Conservation (phyloP, 2,329 filamentous ascomycete species). For the Celoporthe dispersa region DNA sequence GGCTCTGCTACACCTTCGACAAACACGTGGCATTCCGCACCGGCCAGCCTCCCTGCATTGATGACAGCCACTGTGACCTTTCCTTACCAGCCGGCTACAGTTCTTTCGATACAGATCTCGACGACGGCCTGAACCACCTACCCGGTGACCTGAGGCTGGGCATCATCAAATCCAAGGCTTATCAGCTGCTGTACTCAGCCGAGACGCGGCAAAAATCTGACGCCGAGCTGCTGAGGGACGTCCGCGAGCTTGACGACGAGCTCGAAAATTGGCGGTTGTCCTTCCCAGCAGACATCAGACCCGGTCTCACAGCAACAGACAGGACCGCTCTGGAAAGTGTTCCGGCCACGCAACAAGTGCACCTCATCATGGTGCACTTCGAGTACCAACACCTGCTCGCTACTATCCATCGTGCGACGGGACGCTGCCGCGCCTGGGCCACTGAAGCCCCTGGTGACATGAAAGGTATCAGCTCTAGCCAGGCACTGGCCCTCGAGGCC, state of each 20-base stretch:
- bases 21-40: slow-evolving; percentile 59
- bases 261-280: slow-evolving; percentile 59
- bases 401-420: slow-evolving; percentile 60
- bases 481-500: slow-evolving; percentile 57
- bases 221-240: slow-evolving; percentile 57
- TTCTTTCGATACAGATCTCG: slow-evolving; percentile 26
- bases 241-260: slow-evolving; percentile 61
- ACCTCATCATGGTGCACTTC: slow-evolving; percentile 37
- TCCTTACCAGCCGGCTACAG: slow-evolving; percentile 49
- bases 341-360: slow-evolving; percentile 5
- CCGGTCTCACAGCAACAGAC: slow-evolving; percentile 43
- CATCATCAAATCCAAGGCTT: slow-evolving; percentile 57
- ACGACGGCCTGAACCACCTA: slow-evolving; percentile 40
- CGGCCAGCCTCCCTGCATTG: slow-evolving; percentile 55
- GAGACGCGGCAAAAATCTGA: slow-evolving; percentile 54
- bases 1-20: slow-evolving; percentile 58
- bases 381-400: slow-evolving; percentile 61
- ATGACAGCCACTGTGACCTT: slow-evolving; percentile 57
- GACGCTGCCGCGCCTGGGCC: slow-evolving; percentile 51
- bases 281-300: slow-evolving; percentile 49
- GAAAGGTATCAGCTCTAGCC: slow-evolving; percentile 55
- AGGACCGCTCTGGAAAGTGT: neutral
- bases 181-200: slow-evolving; percentile 54
- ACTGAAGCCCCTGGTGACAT: slow-evolving; percentile 41
- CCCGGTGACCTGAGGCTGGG: slow-evolving; percentile 54